Evolutionary conservation across 768 basidiomycete species (phyloP), one percentile per base, ranked within the genome.

Genomic region (Scleroderma citrinum): DNA sequence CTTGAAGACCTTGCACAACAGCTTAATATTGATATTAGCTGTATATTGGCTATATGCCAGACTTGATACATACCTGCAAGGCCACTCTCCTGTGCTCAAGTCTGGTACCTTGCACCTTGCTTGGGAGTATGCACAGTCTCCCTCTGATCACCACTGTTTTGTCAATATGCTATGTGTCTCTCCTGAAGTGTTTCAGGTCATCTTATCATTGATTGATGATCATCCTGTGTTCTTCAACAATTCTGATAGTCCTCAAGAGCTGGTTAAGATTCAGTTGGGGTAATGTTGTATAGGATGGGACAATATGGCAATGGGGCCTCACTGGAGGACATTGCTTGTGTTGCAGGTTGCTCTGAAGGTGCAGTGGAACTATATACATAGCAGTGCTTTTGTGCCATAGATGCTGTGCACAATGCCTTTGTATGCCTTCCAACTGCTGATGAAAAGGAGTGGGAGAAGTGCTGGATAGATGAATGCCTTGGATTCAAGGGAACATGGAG

Each of bases 381-480:
- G 3, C 57, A 60, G 0, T 61, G 60, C 37, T 61, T 70, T 38
- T 50, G 46, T 13, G 68, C 66, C 2, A 64, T 72, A 39, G 59
- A 64, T 32, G 51, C 56, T 1, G 53, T 69, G 2, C 66, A 69
- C 52, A 58, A 67, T 30, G 45, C 42, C 0, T 68, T 67, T 63
- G 61, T 71, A 1, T 52, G 61, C 7, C 48, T 34, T 1, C 51
- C 66, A 1, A 65, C 34, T 63, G 34, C 5, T 29, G 66, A 54
- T 37, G 69, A 71, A 45, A 69, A 67, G 49, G 69, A 69, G 34
- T 35, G 17, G 1, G 67, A 71, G 39, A 71, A 72, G 53, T 12
- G 24, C 13, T 72, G 68, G 69, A 61, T 72, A 5, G 69, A 68
- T 30, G 10, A 62, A 2, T 62, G 62, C 30, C 14, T 69, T 11